These are phyloP conservation scores for Agrocybe chaxingu DNA, from an alignment of 768 basidiomycete species.

Conservation along the genomic window DNA sequence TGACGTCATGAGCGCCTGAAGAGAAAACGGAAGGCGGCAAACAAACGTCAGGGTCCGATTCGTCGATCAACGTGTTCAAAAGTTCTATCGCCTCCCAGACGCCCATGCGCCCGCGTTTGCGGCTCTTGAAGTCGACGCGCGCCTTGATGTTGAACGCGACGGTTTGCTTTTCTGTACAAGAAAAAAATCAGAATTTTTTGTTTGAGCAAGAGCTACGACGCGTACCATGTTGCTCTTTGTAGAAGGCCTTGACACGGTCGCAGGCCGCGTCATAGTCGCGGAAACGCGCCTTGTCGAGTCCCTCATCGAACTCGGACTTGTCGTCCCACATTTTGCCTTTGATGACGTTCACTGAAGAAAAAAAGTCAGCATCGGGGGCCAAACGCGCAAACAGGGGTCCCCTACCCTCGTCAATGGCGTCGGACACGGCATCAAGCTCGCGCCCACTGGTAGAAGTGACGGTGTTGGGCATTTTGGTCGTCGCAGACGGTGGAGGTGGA, in stretches of 20 bases:
- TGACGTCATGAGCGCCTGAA: slow-evolving; percentile 19
- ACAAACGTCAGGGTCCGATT: slow-evolving; percentile 85
- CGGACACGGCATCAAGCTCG: slow-evolving; percentile 42
- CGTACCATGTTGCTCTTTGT: slow-evolving; percentile 74
- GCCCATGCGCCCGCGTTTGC: slow-evolving; percentile 71
- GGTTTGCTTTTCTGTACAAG: slow-evolving; percentile 73
- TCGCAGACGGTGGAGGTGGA: neutral
- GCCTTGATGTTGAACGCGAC: slow-evolving; percentile 79
- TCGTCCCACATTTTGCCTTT: slow-evolving; percentile 62
- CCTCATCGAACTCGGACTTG: slow-evolving; percentile 52
- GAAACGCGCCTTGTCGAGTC: slow-evolving; percentile 66
- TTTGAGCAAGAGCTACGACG: neutral
- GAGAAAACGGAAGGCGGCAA: slow-evolving; percentile 1
- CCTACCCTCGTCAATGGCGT: slow-evolving; percentile 47
- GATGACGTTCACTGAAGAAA: slow-evolving; percentile 58
- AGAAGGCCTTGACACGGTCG: slow-evolving; percentile 74
- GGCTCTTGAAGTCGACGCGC: slow-evolving; percentile 69
- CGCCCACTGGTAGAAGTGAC: slow-evolving; percentile 20
- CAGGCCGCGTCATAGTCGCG: slow-evolving; percentile 75
- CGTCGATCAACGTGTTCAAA: slow-evolving; percentile 84
- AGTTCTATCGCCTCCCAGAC: slow-evolving; percentile 86
- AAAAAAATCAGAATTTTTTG: neutral
- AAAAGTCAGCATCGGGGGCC: neutral
- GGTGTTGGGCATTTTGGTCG: slow-evolving; percentile 22
- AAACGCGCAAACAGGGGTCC: neutral